These are phyloP conservation scores for Scedosporium aurantiacum DNA, from an alignment of 2,329 filamentous ascomycete species.

Conservation along the genomic window DNA sequence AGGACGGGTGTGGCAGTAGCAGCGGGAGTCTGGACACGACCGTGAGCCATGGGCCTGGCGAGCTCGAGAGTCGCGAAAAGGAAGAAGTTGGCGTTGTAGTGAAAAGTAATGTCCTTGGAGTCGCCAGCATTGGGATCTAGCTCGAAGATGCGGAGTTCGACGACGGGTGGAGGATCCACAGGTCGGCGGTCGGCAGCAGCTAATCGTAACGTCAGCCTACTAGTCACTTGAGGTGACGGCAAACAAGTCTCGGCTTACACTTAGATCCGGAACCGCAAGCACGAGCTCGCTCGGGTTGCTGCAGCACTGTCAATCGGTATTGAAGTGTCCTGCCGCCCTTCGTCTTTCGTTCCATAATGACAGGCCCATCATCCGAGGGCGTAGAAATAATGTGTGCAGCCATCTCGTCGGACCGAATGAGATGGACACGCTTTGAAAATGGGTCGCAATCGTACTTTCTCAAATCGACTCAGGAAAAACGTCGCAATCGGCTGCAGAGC, in stretches of 20 bases:
- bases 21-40: constrained; percentile 57
- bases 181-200: constrained; percentile 81
- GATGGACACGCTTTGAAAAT: background rate
- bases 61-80: constrained; percentile 86
- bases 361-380: constrained; percentile 4
- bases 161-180: constrained; percentile 88
- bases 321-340: constrained; percentile 66
- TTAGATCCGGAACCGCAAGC: constrained; percentile 94
- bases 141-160: constrained; percentile 79
- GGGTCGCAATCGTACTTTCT: too few species aligned
- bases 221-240: background rate
- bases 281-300: constrained; percentile 87
- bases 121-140: constrained; percentile 45
- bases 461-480: too few species aligned
- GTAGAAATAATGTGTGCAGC: background rate
- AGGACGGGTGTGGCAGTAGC: constrained; percentile 69
- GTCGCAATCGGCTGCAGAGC: too few species aligned
- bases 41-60: constrained; percentile 71
- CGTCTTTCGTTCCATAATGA: constrained; percentile 35
- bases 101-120: constrained; percentile 68
- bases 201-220: constrained; percentile 20
- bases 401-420: background rate
- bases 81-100: constrained; percentile 96
- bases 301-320: constrained; percentile 76
- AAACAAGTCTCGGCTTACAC: constrained; percentile 45